Conservation (phyloP, 2,329 filamentous ascomycete species). For the Dryadomyces quercivorus region DNA sequence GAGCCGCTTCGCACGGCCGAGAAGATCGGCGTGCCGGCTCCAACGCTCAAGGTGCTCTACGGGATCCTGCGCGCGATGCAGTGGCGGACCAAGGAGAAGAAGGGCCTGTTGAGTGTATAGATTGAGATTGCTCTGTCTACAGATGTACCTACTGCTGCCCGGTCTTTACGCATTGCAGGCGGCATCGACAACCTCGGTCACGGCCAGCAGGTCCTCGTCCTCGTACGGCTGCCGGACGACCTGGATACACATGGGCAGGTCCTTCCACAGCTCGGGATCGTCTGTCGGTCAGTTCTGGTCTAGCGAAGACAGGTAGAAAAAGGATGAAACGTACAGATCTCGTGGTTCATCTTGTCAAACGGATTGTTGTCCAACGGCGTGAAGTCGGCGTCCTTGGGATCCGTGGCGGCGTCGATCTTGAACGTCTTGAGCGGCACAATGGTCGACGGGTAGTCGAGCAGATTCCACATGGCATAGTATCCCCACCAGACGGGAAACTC, state of each 20-base stretch:
- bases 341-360: not conserved
- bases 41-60: constrained; percentile 36
- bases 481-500: not conserved
- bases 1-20: constrained; percentile 42
- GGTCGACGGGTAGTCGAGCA: constrained; percentile 1
- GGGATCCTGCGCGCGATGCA: constrained; percentile 34
- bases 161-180: not conserved
- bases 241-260: not conserved
- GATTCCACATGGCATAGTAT: constrained; percentile 7
- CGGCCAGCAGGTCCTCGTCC: not conserved
- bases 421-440: not conserved
- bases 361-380: not conserved
- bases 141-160: not conserved
- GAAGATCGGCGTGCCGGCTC: constrained; percentile 32
- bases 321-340: not conserved
- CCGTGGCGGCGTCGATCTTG: not conserved
- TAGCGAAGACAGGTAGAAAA: not conserved
- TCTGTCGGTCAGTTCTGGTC: not conserved
- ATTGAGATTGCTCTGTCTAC: not conserved
- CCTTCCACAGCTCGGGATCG: not conserved
- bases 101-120: constrained; percentile 20
- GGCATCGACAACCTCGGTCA: not conserved
- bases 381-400: not conserved
- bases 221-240: not conserved
- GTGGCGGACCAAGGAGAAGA: constrained; percentile 31